phyloP scores from a whole-genome alignment of 2,329 filamentous ascomycete species.

The Venturia aucupariae region DNA sequence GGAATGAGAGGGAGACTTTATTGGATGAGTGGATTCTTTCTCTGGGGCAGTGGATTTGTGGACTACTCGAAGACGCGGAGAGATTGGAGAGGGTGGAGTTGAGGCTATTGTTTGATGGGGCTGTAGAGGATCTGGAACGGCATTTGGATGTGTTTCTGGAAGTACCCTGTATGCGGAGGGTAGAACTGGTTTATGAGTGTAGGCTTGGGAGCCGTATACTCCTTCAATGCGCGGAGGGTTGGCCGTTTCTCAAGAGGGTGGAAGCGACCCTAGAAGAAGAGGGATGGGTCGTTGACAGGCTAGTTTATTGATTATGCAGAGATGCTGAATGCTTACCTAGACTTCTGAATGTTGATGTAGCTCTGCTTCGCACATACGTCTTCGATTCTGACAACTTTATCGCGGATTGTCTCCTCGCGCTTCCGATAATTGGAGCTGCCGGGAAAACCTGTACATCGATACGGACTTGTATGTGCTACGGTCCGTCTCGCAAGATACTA shows the following conservation, averaged over 20 bases:
- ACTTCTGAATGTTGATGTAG: not conserved
- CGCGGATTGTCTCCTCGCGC: too few relatives aligned
- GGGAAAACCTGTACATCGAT: too few relatives aligned
- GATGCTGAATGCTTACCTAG: too few relatives aligned
- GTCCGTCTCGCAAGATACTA: too few relatives aligned
- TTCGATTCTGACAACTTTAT: too few relatives aligned
- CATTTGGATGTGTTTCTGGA: not conserved
- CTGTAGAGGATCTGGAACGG: not conserved
- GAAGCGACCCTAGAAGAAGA: not conserved
- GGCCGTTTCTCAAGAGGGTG: not conserved
- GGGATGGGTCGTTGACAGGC: not conserved
- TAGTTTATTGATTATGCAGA: not conserved
- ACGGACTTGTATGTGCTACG: too few relatives aligned
- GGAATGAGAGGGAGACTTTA: not conserved
- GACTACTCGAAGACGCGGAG: not conserved
- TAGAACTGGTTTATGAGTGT: not conserved
- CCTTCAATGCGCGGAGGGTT: not conserved
- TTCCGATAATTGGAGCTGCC: too few relatives aligned
- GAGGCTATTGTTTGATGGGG: not conserved
- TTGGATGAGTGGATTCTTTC: not conserved
- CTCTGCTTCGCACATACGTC: too few relatives aligned
- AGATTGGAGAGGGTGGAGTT: not conserved
- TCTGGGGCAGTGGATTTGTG: not conserved
- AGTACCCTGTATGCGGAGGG: not conserved
- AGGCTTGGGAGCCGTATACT: not conserved